Percentiles rank a stretch among this genome's conserved stretches.
phyloP scores from a whole-genome alignment of 2,329 filamentous ascomycete species.

The Beauveria sp. region DNA sequence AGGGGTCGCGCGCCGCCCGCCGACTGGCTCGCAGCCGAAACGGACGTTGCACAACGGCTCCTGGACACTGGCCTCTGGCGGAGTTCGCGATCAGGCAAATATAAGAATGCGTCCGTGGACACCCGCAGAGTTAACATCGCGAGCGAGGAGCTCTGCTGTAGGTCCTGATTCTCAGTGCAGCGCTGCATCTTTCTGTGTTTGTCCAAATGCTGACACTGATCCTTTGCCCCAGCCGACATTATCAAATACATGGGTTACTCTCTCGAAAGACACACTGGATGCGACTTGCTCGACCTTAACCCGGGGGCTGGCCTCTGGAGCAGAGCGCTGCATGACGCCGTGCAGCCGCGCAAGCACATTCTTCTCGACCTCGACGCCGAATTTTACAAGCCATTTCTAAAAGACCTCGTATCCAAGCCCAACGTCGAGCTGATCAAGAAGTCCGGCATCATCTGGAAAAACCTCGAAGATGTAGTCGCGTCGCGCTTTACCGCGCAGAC shows the following conservation, averaged over 20 bases:
- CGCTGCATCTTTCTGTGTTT: not conserved
- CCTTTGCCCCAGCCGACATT: conserved; percentile 50
- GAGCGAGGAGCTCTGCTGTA: conserved; percentile 43
- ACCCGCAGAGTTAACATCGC: conserved; percentile 44
- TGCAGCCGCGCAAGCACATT: conserved; percentile 76
- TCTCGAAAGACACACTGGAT: conserved; percentile 63
- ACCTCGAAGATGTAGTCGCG: conserved; percentile 46
- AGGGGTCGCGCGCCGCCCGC: not conserved
- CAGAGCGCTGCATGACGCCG: conserved; percentile 60
- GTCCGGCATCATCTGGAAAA: conserved; percentile 52
- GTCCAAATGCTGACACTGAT: not conserved
- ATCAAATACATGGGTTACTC: conserved; percentile 61
- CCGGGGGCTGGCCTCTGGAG: conserved; percentile 78
- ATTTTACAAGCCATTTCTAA: conserved; percentile 54
- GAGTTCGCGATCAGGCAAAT: not conserved
- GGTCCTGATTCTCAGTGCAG: conserved; percentile 4
- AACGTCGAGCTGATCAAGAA: conserved; percentile 45
- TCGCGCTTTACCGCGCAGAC: conserved; percentile 49
- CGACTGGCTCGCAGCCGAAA: not conserved
- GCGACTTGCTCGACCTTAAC: conserved; percentile 82
- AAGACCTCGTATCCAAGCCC: conserved; percentile 43
- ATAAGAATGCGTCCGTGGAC: conserved; percentile 17
- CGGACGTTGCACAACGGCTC: conserved; percentile 19
- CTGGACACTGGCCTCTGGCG: conserved; percentile 22
- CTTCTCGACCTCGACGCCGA: conserved; percentile 65